Conservation (phyloP, 2,329 filamentous ascomycete species). For the Aspergillus novofumigatus region DNA sequence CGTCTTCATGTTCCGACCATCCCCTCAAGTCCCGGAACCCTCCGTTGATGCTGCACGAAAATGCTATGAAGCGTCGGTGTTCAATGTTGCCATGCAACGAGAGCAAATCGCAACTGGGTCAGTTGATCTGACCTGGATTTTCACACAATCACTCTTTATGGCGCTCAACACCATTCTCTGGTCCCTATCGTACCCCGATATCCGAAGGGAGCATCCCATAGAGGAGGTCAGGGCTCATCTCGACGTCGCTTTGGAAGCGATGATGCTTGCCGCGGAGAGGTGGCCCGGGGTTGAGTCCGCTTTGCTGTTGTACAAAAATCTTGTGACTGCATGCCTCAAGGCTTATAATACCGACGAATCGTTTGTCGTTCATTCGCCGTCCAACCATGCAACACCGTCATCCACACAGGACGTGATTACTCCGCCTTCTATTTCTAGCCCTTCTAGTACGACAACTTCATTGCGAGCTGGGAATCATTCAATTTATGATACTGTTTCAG, state of each 20-base stretch:
- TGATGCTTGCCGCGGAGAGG: conserved; percentile 74
- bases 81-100: conserved; percentile 75
- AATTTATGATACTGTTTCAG: conserved; percentile 25
- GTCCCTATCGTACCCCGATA: conserved; percentile 81
- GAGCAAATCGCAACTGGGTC: conserved; percentile 72
- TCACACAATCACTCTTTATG: conserved; percentile 85
- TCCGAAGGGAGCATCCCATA: conserved; percentile 67
- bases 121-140: conserved; percentile 90
- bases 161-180: conserved; percentile 87
- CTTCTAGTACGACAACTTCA: conserved; percentile 37
- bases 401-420: conserved; percentile 38
- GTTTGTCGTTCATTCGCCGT: conserved; percentile 49
- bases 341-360: conserved; percentile 67
- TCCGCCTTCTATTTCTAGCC: conserved; percentile 39
- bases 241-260: conserved; percentile 69
- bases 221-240: conserved; percentile 75
- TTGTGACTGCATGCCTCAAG: conserved; percentile 80
- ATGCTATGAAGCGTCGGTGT: conserved; percentile 78
- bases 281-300: conserved; percentile 90
- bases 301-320: conserved; percentile 77
- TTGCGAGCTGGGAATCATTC: conserved; percentile 26
- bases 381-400: conserved; percentile 38
- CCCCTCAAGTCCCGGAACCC: conserved; percentile 84
- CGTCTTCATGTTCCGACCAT: conserved; percentile 82
- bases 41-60: conserved; percentile 71